Evolutionary conservation across 192 early-diverging fungal genomes (phyloP).

Genomic region (Allomyces arbusculus): DNA sequence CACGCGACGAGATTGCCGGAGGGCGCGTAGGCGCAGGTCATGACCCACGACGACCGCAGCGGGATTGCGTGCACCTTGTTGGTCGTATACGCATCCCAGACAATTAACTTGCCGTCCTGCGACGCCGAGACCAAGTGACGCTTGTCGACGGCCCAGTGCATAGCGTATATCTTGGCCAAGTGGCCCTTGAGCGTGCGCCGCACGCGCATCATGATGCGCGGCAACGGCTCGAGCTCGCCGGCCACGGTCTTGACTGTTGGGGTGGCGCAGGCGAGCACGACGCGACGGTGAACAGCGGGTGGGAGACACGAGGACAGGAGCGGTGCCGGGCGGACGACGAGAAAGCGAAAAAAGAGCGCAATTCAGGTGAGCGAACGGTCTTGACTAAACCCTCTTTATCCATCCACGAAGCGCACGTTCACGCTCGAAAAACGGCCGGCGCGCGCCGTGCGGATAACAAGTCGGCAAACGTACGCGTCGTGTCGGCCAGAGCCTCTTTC

Average conservation of each 20-base stretch:
- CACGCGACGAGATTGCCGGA: constrained; percentile 97
- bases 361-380: too few relatives aligned
- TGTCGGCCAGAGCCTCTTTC: constrained; percentile 84
- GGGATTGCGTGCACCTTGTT: constrained; percentile 99
- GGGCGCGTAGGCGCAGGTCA: constrained; percentile 98
- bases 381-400: too few relatives aligned
- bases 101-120: constrained; percentile 98
- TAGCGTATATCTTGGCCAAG: constrained; percentile 96
- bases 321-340: too few relatives aligned
- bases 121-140: constrained; percentile 93
- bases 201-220: constrained; percentile 83
- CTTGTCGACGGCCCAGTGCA: constrained; percentile 98
- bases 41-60: constrained; percentile 97
- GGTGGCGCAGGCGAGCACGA: background rate
- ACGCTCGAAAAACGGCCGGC: too few relatives aligned
- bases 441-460: background rate
- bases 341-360: too few relatives aligned
- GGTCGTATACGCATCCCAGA: constrained; percentile 97
- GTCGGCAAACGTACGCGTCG: constrained; percentile 51
- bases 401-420: too few relatives aligned
- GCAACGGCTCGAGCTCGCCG: constrained; percentile 64
- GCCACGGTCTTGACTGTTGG: constrained; percentile 63
- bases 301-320: too few relatives aligned
- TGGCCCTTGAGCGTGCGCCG: constrained; percentile 94
- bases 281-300: too few relatives aligned